Percentiles rank a stretch among this genome's conserved stretches.
Evolutionary conservation across 2,329 filamentous ascomycete genomes (phyloP).

Genomic region (Trichophyton rubrum): DNA sequence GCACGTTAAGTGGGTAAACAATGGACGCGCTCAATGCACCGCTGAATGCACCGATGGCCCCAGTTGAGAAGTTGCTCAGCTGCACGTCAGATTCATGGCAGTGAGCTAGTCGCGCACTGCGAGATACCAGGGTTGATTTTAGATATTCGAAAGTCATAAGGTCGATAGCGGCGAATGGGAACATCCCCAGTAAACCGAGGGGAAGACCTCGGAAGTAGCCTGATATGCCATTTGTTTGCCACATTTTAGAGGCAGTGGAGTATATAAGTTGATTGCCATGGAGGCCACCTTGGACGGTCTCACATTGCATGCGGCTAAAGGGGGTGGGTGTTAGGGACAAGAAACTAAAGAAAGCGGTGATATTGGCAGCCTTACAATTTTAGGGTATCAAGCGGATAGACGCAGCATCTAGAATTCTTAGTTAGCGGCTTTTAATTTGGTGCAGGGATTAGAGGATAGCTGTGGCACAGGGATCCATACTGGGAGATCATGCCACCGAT

Average conservation of each 20-base stretch:
- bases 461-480: slow-evolving; percentile 34
- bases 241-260: slow-evolving; percentile 79
- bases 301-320: slow-evolving; percentile 70
- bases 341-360: neutral
- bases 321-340: neutral
- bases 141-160: slow-evolving; percentile 90
- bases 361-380: slow-evolving; percentile 40
- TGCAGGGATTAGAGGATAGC: neutral
- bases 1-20: slow-evolving; percentile 88
- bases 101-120: slow-evolving; percentile 55
- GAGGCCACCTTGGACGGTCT: slow-evolving; percentile 74
- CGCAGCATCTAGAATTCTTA: slow-evolving; percentile 52
- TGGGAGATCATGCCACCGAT: slow-evolving; percentile 90
- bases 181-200: slow-evolving; percentile 91
- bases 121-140: slow-evolving; percentile 59
- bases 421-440: neutral
- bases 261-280: slow-evolving; percentile 72
- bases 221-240: slow-evolving; percentile 57
- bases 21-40: slow-evolving; percentile 86
- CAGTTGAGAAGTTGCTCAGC: slow-evolving; percentile 71
- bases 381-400: slow-evolving; percentile 75
- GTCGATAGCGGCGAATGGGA: slow-evolving; percentile 94
- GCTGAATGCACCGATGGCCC: slow-evolving; percentile 77
- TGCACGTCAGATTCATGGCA: slow-evolving; percentile 72
- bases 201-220: slow-evolving; percentile 85